Conservation (phyloP, 2,329 filamentous ascomycete genomes). For the Diaporthe helianthi region DNA sequence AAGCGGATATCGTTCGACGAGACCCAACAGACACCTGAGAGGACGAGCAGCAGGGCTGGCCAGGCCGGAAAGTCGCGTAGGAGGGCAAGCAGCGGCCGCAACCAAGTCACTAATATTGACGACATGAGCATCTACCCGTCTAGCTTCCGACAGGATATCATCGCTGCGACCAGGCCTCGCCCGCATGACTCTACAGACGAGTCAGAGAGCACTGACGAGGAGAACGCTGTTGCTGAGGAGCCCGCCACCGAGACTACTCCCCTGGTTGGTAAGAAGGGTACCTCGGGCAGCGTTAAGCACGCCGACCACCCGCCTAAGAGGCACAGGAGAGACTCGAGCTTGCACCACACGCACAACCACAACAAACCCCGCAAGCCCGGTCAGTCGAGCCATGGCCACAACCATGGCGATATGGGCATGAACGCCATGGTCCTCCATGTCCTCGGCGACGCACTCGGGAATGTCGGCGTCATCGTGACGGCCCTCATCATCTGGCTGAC, state of each 20-base stretch:
- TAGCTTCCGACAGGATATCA: conserved; percentile 90
- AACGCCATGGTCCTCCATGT: conserved; percentile 80
- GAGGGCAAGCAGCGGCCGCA: conserved; percentile 56
- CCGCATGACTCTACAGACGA: conserved; percentile 47
- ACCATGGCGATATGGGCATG: conserved; percentile 93
- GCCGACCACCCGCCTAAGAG: conserved; percentile 42
- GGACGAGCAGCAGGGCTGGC: conserved; percentile 38
- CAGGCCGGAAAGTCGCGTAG: conserved; percentile 52
- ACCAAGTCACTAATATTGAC: conserved; percentile 69
- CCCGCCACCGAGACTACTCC: conserved; percentile 49
- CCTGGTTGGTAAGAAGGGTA: conserved; percentile 42
- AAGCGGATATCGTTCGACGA: conserved; percentile 35
- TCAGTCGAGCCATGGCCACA: conserved; percentile 74
- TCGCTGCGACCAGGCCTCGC: conserved; percentile 76
- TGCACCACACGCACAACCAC: conserved; percentile 81
- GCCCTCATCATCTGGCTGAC: conserved; percentile 93
- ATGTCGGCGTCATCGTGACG: conserved; percentile 83
- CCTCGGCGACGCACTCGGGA: conserved; percentile 84
- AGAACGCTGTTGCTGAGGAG: conserved; percentile 39
- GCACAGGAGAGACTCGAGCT: conserved; percentile 56
- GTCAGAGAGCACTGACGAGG: conserved; percentile 33
- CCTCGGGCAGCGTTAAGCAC: conserved; percentile 39
- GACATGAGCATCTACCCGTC: conserved; percentile 88
- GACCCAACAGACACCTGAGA: conserved; percentile 42
- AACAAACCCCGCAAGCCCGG: conserved; percentile 71